A percentile compares a stretch with the other conserved stretches of the same genome.
Conservation (phyloP, 331 rosid species). For the Malus hybrid region DNA sequence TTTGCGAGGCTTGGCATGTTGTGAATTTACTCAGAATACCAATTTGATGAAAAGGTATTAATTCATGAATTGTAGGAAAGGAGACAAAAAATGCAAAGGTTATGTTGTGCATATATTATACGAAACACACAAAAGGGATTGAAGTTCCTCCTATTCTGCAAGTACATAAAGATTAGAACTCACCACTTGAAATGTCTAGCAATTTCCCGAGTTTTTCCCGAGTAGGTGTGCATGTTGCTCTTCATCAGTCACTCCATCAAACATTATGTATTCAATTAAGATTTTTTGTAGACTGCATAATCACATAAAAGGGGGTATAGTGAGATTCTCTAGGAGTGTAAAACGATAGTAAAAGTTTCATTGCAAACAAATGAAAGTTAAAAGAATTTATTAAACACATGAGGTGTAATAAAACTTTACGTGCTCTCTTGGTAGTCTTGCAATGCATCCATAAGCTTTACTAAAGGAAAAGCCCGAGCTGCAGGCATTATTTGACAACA, state of each 20-base stretch:
- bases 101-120: neutral
- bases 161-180: slow-evolving; percentile 3
- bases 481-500: slow-evolving; percentile 99
- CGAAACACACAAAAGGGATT: neutral
- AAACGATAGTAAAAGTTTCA: neutral
- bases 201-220: slow-evolving; percentile 47
- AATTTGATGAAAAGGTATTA: slow-evolving; percentile 88
- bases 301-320: neutral
- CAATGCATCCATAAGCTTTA: slow-evolving; percentile 76
- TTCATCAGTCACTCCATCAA: slow-evolving; percentile 88
- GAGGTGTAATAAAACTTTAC: slow-evolving; percentile 16
- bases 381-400: neutral
- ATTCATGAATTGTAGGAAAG: slow-evolving; percentile 72
- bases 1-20: too few relatives aligned
- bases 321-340: neutral
- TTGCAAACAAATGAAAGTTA: neutral
- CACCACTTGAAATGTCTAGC: slow-evolving; percentile 86
- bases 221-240: slow-evolving; percentile 75
- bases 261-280: slow-evolving; percentile 94
- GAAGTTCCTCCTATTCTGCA: neutral
- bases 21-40: slow-evolving; percentile 75
- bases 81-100: slow-evolving; percentile 6
- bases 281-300: slow-evolving; percentile 68
- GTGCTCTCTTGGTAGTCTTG: slow-evolving; percentile 74
- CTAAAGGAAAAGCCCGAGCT: slow-evolving; percentile 92